Evolutionary conservation across 164 flowering plant species (phyloP), one percentile per base, ranked within the genome.

Genomic region (Brasenia schreberi): DNA sequence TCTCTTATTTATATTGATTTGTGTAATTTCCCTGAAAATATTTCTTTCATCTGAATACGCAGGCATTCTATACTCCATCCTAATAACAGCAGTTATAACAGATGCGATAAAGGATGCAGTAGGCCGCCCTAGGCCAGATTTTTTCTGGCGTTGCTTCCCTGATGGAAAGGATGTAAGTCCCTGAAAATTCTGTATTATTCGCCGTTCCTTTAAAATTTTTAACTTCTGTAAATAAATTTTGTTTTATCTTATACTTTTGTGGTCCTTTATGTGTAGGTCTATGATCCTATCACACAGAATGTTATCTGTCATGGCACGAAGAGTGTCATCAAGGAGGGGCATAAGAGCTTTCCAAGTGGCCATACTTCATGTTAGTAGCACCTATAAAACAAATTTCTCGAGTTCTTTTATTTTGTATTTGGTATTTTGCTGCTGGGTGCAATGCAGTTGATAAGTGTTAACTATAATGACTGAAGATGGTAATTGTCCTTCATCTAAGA

Each of bases 261-360:
- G 6, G 11, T 45, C 27, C 53, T 45, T 45, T 45, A 12, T 60
- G 63, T 43, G 42, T 70, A 87, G 93, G 76, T 62, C 18, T 88
- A 83, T 74, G 85, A 88, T 60, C 63, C 6, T n/a, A 66, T 81
- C 63, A 84, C 85, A 18, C 65, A 58, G 64, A 66, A 79, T 67
- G 96, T 89, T 68, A 64, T 78, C 9, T 92, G 97, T 71, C 76
- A 77, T 60, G 97, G 97, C 62, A 74, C 72, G 5, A 73, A 80
- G 68, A 64, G 71, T 68, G 86, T 84, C 65, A 86, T 92, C 27
- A 87, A 75, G 76, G 96, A 92, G 84, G 98, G 98, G n/a, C 86
- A 92, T 67, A 92, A 92, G 77, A 89, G 94, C 75, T 92, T 92
- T 68, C 98, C 98, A 7, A 92, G 98, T 72, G 97, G 97, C 18